Evolutionary conservation across 2,329 filamentous ascomycete genomes (phyloP).

Genomic region (Ceratocystis colombiana): DNA sequence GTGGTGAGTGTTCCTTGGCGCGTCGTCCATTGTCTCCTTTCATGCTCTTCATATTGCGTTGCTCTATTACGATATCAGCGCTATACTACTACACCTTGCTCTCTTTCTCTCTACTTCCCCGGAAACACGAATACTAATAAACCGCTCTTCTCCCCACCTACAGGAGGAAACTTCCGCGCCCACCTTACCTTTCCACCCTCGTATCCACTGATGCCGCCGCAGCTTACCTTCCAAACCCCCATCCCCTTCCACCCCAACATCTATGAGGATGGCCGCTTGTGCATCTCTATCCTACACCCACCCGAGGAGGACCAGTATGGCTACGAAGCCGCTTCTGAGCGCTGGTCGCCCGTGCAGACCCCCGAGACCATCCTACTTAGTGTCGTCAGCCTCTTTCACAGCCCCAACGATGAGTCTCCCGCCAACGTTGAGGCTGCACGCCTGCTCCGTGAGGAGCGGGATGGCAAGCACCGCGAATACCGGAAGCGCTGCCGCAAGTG

Average conservation of each 20-base stretch:
- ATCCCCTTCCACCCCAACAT: conserved; percentile 92
- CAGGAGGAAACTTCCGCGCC: conserved; percentile 87
- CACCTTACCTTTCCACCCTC: conserved; percentile 69
- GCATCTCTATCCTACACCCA: conserved; percentile 93
- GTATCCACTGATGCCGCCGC: conserved; percentile 81
- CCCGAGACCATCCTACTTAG: conserved; percentile 88
- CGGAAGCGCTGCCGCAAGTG: conserved; percentile 66
- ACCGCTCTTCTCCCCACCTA: conserved; percentile 4
- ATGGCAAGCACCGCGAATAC: conserved; percentile 57
- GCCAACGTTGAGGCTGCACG: conserved; percentile 91
- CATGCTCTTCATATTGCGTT: neutral
- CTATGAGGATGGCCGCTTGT: conserved; percentile 76
- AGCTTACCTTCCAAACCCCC: conserved; percentile 73
- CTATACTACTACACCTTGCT: neutral
- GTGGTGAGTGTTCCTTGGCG: conserved; percentile 48
- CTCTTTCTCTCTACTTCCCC: neutral
- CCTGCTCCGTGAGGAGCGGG: conserved; percentile 69
- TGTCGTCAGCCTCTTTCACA: conserved; percentile 83
- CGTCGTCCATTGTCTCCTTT: neutral
- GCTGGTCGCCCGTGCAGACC: conserved; percentile 90
- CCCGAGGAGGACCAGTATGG: conserved; percentile 90
- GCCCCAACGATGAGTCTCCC: conserved; percentile 89
- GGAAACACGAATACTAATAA: neutral
- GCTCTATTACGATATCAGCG: neutral
- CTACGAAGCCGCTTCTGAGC: conserved; percentile 81